A percentile compares a stretch with the other conserved stretches of the same genome.
Evolutionary conservation across 2,329 filamentous ascomycete species (phyloP).

Genomic region (Paraphaeosphaeria sporulosa): DNA sequence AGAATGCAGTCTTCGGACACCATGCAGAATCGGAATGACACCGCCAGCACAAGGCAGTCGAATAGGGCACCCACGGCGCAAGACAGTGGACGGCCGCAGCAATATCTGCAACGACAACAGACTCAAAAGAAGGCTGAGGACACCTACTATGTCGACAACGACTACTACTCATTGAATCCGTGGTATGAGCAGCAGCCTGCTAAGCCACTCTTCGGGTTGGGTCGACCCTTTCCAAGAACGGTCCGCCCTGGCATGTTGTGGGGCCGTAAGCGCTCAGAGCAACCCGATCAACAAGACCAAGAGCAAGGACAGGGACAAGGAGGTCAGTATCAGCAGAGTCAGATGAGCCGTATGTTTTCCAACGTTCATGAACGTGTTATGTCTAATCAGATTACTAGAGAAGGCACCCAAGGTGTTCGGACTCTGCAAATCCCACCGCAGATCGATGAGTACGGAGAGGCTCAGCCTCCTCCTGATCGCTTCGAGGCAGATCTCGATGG

Average conservation of each 20-base stretch:
- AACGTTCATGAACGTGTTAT: conserved; percentile 8
- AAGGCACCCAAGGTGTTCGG: not conserved
- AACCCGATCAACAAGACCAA: conserved; percentile 19
- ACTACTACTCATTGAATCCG: conserved; percentile 62
- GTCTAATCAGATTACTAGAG: conserved; percentile 13
- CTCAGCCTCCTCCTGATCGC: conserved; percentile 6
- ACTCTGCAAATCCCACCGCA: conserved; percentile 12
- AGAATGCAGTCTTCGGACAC: conserved; percentile 15
- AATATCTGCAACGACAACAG: conserved; percentile 18
- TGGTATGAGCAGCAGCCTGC: conserved; percentile 61
- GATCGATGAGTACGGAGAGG: conserved; percentile 5
- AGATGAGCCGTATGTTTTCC: not conserved
- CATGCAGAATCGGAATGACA: not conserved
- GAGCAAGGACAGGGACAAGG: conserved; percentile 10
- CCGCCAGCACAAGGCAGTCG: not conserved
- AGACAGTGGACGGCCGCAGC: conserved; percentile 3
- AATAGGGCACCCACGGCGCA: conserved; percentile 4
- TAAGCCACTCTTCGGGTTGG: conserved; percentile 63
- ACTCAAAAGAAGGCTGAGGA: conserved; percentile 38
- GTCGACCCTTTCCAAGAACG: conserved; percentile 62
- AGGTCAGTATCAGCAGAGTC: conserved; percentile 19
- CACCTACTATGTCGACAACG: conserved; percentile 56
- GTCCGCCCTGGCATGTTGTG: conserved; percentile 60
- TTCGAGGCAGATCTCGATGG: conserved; percentile 16
- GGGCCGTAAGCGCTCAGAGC: conserved; percentile 52